These are phyloP conservation scores for Aaosphaeria pasadenensis DNA, from an alignment of 2,329 filamentous ascomycete species.

Conservation along the genomic window DNA sequence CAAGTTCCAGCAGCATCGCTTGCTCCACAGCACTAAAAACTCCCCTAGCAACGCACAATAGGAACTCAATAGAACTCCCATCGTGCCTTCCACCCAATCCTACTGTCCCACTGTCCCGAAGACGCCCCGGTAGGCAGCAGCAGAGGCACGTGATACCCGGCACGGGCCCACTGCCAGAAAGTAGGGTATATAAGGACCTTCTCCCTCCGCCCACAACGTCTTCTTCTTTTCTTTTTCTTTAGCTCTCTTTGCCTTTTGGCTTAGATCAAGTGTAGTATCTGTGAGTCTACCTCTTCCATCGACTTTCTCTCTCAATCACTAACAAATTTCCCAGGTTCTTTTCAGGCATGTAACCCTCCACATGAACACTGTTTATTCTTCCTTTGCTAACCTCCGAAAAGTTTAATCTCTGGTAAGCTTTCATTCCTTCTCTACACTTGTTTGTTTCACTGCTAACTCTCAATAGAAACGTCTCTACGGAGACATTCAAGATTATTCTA, in stretches of 20 bases:
- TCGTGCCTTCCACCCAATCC: no score
- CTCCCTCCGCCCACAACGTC: background rate
- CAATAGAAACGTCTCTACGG: slow-evolving; percentile 1
- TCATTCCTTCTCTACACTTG: background rate
- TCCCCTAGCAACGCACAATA: no score
- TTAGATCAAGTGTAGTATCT: slow-evolving; percentile 1
- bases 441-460: no score
- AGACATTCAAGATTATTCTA: slow-evolving; percentile 3
- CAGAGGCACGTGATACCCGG: background rate
- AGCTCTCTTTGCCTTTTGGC: background rate
- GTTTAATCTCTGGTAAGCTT: slow-evolving; percentile 2
- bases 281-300: background rate
- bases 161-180: background rate
- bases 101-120: background rate
- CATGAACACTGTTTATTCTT: no score
- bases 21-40: no score
- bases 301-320: background rate
- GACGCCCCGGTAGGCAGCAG: no score
- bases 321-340: slow-evolving; percentile 1
- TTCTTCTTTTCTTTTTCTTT: background rate
- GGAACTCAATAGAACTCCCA: no score
- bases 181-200: background rate
- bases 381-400: background rate
- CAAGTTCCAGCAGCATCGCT: no score
- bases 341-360: background rate